Evolutionary conservation across 164 flowering plant species (phyloP).

Genomic region (Kingdonia uniflora): DNA sequence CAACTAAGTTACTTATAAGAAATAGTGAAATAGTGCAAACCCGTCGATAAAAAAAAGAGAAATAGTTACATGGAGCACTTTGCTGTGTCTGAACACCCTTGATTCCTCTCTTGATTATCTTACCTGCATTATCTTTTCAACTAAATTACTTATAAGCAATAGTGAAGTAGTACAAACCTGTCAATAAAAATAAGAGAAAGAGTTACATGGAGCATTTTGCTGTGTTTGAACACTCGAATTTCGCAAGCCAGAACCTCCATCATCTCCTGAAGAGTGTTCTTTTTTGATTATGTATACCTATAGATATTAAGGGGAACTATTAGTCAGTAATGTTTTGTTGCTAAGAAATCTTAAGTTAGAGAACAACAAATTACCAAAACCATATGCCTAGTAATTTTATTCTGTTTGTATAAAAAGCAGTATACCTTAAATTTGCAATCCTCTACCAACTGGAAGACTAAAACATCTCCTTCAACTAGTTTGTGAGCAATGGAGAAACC

Average conservation of each 20-base stretch:
- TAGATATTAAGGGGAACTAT: neutral
- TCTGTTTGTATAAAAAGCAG: neutral
- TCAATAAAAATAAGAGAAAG: neutral
- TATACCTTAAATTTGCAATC: neutral
- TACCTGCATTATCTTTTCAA: neutral
- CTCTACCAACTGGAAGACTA: neutral
- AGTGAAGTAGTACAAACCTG: neutral
- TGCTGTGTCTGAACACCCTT: neutral
- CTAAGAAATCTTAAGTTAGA: neutral
- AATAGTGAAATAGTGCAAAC: neutral
- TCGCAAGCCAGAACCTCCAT: constrained; percentile 2
- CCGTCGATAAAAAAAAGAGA: neutral
- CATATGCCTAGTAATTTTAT: too few relatives aligned
- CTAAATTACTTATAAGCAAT: neutral
- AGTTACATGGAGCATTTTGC: neutral
- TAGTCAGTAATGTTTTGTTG: too few relatives aligned
- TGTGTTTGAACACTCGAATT: neutral
- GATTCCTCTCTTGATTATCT: too few relatives aligned
- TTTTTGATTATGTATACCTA: neutral
- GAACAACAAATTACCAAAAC: too few relatives aligned
- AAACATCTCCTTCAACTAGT: neutral
- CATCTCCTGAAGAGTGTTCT: constrained; percentile 1
- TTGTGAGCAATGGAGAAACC: neutral
- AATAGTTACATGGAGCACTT: neutral
- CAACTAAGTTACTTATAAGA: neutral